Conservation (phyloP, 768 basidiomycete species). For the Inosperma sp. region DNA sequence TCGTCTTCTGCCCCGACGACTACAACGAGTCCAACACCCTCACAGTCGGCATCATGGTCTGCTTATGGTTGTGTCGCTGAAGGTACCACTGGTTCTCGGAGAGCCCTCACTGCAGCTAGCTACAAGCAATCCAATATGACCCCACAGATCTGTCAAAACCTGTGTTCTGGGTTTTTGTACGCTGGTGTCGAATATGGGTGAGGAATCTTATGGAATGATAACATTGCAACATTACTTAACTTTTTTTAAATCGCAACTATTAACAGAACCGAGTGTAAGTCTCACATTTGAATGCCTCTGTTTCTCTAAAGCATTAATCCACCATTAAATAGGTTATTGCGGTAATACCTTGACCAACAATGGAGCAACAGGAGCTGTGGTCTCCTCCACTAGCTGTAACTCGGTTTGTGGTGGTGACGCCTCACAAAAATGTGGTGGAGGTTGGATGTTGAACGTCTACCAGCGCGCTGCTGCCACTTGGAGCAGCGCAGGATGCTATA, state of each 20-base stretch:
- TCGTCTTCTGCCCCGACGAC: conserved; percentile 14
- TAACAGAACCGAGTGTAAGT: conserved; percentile 1
- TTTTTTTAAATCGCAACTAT: background rate
- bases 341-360: conserved; percentile 28
- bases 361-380: conserved; percentile 26
- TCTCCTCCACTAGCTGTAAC: conserved; percentile 20
- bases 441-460: conserved; percentile 32
- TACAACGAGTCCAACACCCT: conserved; percentile 7
- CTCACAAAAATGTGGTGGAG: conserved; percentile 30
- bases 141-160: conserved; percentile 26
- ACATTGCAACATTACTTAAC: background rate
- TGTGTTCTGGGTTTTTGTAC: conserved; percentile 29
- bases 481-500: conserved; percentile 32
- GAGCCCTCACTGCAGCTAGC: conserved; percentile 28
- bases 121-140: conserved; percentile 29
- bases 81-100: conserved; percentile 31
- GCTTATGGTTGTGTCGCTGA: conserved; percentile 32
- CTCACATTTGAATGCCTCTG: background rate
- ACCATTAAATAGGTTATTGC: conserved; percentile 28
- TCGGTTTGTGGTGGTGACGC: conserved; percentile 23
- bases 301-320: too few species aligned
- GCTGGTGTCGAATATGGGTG: conserved; percentile 33
- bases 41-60: conserved; percentile 14
- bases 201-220: conserved; percentile 3
- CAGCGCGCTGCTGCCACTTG: too few species aligned